A percentile compares a stretch with the other conserved stretches of the same genome.
Evolutionary conservation across 2,329 filamentous ascomycete species (phyloP).

Genomic region (Xylaria sp.): DNA sequence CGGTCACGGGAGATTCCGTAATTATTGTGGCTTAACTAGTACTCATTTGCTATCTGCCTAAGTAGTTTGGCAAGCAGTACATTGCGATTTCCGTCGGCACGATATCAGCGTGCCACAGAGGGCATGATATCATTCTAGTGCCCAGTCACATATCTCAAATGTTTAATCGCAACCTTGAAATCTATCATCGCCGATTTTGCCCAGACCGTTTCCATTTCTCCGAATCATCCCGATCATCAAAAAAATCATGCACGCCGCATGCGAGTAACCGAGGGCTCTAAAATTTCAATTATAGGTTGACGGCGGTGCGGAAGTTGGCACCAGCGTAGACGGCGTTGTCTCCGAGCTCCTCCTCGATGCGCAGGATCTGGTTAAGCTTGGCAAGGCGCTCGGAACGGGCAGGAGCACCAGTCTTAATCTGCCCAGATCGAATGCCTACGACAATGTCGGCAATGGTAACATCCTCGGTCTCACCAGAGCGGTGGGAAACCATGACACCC

Average conservation of each 20-base stretch:
- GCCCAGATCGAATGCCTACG: constrained; percentile 92
- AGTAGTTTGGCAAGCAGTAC: background rate
- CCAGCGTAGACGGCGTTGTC: constrained; percentile 91
- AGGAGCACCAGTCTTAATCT: constrained; percentile 99
- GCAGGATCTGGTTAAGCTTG: constrained; percentile 99
- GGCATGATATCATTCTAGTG: constrained; percentile 10
- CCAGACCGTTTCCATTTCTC: constrained; percentile 36
- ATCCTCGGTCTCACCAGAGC: constrained; percentile 99
- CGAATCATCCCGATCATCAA: constrained; percentile 37
- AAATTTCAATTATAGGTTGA: constrained; percentile 74
- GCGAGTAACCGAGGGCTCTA: constrained; percentile 21
- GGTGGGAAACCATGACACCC: constrained; percentile 99
- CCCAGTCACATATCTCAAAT: constrained; percentile 24
- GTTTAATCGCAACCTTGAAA: constrained; percentile 31
- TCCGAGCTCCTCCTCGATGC: constrained; percentile 98
- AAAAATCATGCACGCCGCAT: constrained; percentile 28
- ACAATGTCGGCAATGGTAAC: constrained; percentile 99
- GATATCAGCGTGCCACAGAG: background rate
- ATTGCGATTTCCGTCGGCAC: constrained; percentile 14
- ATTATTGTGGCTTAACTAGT: background rate
- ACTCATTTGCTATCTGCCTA: background rate
- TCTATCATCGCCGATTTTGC: constrained; percentile 39
- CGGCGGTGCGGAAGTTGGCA: constrained; percentile 85
- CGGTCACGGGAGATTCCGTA: constrained; percentile 13
- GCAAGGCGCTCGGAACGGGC: constrained; percentile 96